Evolutionary conservation across 1,139 yeast species (phyloP).

Genomic region (Hyphopichia buzzinii): DNA sequence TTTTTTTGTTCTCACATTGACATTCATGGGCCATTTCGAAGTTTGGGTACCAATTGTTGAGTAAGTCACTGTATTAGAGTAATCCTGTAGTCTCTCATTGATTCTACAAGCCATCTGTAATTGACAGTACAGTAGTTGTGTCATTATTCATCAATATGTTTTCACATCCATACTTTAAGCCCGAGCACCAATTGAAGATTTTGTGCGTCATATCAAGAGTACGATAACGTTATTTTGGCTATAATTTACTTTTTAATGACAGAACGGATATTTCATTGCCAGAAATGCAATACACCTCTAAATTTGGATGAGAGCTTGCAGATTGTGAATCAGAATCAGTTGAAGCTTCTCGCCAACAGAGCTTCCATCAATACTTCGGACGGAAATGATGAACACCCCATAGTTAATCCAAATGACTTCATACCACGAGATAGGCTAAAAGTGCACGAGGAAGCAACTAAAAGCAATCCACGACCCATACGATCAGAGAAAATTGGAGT

Average conservation of each 20-base stretch:
- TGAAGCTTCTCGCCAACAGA: conserved; percentile 27
- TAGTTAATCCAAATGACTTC: conserved; percentile 26
- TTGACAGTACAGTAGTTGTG: too few species aligned
- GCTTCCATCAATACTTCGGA: conserved; percentile 3
- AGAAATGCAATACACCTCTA: conserved; percentile 33
- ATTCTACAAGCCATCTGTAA: too few species aligned
- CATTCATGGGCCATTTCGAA: too few species aligned
- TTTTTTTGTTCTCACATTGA: too few species aligned
- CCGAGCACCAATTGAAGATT: neutral
- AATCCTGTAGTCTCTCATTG: too few species aligned
- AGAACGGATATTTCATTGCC: conserved; percentile 22
- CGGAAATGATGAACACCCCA: conserved; percentile 5
- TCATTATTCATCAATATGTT: too few species aligned
- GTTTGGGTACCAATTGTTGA: too few species aligned
- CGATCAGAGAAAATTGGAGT: conserved; percentile 16
- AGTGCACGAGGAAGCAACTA: conserved; percentile 19
- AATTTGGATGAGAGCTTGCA: conserved; percentile 28
- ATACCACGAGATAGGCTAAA: conserved; percentile 33
- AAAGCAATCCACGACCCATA: conserved; percentile 16
- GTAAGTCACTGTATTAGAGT: too few species aligned
- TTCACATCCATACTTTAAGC: too few species aligned
- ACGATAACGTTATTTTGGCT: too few species aligned
- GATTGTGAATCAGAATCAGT: conserved; percentile 31
- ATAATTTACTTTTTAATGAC: too few species aligned
- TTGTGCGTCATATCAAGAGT: too few species aligned